Evolutionary conservation across 495 filamentous ascomycete species (phyloP).

Genomic region (Lindgomyces ingoldianus): DNA sequence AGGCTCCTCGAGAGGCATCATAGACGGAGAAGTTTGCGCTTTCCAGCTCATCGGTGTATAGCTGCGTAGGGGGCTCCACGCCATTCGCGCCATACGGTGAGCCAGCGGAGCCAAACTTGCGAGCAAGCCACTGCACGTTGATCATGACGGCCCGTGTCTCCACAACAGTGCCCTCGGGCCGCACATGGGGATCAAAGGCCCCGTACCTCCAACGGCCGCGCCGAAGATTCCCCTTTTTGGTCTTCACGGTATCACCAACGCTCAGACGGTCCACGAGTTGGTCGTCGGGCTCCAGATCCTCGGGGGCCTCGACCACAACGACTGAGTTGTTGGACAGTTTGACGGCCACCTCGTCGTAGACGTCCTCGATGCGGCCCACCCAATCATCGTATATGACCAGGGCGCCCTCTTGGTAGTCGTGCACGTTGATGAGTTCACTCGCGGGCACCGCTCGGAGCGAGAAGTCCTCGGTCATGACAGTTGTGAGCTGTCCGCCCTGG

Average conservation of each 20-base stretch:
- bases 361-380: slow-evolving; percentile 43
- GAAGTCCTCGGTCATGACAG: slow-evolving; percentile 10
- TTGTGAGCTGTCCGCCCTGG: slow-evolving; percentile 5
- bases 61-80: slow-evolving; percentile 1
- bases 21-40: slow-evolving; percentile 38
- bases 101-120: slow-evolving; percentile 42
- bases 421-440: slow-evolving; percentile 37
- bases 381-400: slow-evolving; percentile 46
- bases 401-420: slow-evolving; percentile 40
- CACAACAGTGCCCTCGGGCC: slow-evolving; percentile 53
- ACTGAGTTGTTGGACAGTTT: slow-evolving; percentile 44
- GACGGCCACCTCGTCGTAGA: slow-evolving; percentile 38
- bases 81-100: slow-evolving; percentile 26
- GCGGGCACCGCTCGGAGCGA: slow-evolving; percentile 33
- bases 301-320: slow-evolving; percentile 42
- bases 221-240: slow-evolving; percentile 54
- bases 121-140: slow-evolving; percentile 53
- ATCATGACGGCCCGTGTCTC: slow-evolving; percentile 48
- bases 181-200: slow-evolving; percentile 49
- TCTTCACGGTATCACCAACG: slow-evolving; percentile 53
- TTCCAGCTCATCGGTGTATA: slow-evolving; percentile 32
- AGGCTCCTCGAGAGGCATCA: slow-evolving; percentile 34
- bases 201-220: slow-evolving; percentile 54
- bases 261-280: slow-evolving; percentile 22
- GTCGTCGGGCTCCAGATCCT: slow-evolving; percentile 37